phyloP scores from a whole-genome alignment of 192 early-diverging fungal genomes.

The Linnemannia exigua region DNA sequence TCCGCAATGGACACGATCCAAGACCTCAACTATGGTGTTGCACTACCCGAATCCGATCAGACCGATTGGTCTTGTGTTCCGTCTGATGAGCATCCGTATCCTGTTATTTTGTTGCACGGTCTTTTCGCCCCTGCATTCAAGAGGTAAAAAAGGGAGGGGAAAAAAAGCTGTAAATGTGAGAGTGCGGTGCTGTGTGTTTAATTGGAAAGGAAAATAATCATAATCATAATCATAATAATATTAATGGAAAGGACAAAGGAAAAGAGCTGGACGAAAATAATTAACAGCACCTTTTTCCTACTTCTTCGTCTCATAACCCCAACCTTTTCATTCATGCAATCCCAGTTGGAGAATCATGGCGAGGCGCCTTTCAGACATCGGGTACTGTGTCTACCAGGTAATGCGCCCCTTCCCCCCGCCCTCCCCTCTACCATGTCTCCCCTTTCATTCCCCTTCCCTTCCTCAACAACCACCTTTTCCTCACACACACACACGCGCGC shows the following conservation, averaged over 20 bases:
- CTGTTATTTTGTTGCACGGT: slow-evolving; percentile 30
- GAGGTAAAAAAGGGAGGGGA: neutral
- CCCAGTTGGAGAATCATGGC: slow-evolving; percentile 13
- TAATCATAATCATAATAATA: too few species aligned
- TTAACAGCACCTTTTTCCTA: neutral
- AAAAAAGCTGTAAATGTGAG: neutral
- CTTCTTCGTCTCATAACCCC: neutral
- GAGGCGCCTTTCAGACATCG: neutral
- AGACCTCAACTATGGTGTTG: neutral
- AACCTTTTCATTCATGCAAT: too few species aligned
- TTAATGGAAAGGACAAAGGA: too few species aligned
- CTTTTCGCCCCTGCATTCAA: slow-evolving; percentile 14
- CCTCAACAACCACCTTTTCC: neutral
- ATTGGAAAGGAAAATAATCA: neutral
- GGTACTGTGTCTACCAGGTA: slow-evolving; percentile 31
- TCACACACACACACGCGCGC: neutral
- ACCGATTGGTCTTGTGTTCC: slow-evolving; percentile 17
- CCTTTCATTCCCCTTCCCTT: too few species aligned
- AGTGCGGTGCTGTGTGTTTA: neutral
- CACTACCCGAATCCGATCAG: neutral
- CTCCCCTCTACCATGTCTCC: neutral
- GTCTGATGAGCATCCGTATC: neutral
- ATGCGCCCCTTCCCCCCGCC: too few species aligned
- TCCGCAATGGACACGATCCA: neutral
- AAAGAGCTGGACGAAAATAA: too few species aligned